Evolutionary conservation across 1,139 yeast genomes (phyloP), one percentile per base, ranked within the genome.

Genomic region (Hyphopichia pseudoburtonii): DNA sequence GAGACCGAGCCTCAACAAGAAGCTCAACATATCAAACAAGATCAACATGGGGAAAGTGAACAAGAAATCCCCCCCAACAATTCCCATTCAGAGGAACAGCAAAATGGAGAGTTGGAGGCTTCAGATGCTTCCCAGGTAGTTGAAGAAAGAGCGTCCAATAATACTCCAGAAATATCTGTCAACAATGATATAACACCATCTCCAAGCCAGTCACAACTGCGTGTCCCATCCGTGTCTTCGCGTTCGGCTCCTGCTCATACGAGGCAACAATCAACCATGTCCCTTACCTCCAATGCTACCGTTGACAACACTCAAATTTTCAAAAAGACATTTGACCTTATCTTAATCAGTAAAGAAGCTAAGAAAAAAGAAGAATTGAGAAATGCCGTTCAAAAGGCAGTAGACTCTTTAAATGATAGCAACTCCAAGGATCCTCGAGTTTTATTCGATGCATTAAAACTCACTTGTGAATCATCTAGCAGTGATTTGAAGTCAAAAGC

Each of bases 261-360:
- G 9, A 56, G 59, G 24, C 52, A 54, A 25, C 42, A 44, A 14
- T 60, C 66, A 3, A 43, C 48, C 3, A 35, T 48, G 10, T 61
- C 67, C 1, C 42, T 55, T n/a, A 36, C 45, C 11, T 49, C 60
- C 3, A 49, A 39, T 35, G 64, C 66, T 9, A 55, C 58, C 11
- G 61, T 68, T 19, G 73, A 68, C 37, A 69, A 69, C 42, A 45
- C 58, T 16, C 63, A 57, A 32, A 60, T 69, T n/a, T 70, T 70
- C 56, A 62, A 57, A 36, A 67, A 63, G 38, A 56, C 72, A 1
- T 67, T 70, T 42, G 72, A 68, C 37, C 28, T 42, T 15, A 67
- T 70, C 30, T 47, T 64, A 27, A 48, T 43, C 12, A 57, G 64
- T 37, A 71, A 70, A 44, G 75, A 70, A 36, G 67, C 66, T 17